phyloP scores from a whole-genome alignment of 2,329 filamentous ascomycete genomes.

The Fragosphaeria purpurea region DNA sequence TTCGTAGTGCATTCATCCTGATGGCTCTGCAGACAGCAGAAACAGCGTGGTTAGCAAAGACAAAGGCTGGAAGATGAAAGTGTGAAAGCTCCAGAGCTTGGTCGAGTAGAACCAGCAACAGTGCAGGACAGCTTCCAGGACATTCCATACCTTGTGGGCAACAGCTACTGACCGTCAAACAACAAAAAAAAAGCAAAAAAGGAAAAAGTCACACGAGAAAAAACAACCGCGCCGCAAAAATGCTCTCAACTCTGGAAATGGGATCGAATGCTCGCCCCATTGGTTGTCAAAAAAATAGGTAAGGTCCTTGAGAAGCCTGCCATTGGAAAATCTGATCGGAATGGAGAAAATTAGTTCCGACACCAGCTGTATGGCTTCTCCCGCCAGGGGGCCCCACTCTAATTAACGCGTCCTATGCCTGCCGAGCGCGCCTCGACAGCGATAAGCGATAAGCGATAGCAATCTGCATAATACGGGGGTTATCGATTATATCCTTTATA shows the following conservation, averaged over 20 bases:
- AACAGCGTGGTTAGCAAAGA: too few relatives aligned
- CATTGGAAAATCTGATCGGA: slow-evolving; percentile 6
- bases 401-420: not conserved
- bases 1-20: slow-evolving; percentile 20
- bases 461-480: not conserved
- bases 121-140: too few relatives aligned
- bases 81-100: too few relatives aligned
- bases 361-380: not conserved
- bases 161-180: too few relatives aligned
- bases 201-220: not conserved
- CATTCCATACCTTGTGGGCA: too few relatives aligned
- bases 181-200: not conserved
- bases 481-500: too few relatives aligned
- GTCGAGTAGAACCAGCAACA: too few relatives aligned
- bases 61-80: too few relatives aligned
- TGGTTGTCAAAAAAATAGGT: too few relatives aligned
- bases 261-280: too few relatives aligned
- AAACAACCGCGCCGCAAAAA: not conserved
- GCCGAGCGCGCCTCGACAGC: not conserved
- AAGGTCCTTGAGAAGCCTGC: not conserved
- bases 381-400: not conserved
- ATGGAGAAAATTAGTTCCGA: slow-evolving; percentile 10
- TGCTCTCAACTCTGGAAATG: too few relatives aligned
- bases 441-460: slow-evolving; percentile 7
- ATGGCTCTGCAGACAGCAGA: not conserved